phyloP scores from a whole-genome alignment of 306 rosid genomes.

The Abrus pulchellus region DNA sequence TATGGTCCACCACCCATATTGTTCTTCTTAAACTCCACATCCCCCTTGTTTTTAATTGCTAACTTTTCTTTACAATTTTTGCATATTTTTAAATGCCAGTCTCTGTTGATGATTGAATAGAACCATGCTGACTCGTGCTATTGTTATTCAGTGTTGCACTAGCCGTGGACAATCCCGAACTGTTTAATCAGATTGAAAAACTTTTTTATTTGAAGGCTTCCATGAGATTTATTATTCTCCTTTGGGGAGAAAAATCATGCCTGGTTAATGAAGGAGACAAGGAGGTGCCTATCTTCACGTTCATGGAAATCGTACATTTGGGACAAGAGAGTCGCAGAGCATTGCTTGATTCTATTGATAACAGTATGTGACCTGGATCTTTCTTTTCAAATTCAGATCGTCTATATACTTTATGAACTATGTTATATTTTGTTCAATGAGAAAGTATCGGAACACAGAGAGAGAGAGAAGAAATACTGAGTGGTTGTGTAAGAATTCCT shows the following conservation, averaged over 20 bases:
- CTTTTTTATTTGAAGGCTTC: constrained; percentile 65
- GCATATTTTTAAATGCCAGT: constrained; percentile 12
- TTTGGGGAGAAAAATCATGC: constrained; percentile 91
- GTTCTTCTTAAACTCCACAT: background rate
- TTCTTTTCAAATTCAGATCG: constrained; percentile 30
- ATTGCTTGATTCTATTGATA: constrained; percentile 56
- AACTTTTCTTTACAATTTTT: constrained; percentile 8
- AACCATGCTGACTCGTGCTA: constrained; percentile 34
- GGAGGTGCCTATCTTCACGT: constrained; percentile 65
- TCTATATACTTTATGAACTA: background rate
- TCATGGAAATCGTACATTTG: constrained; percentile 67
- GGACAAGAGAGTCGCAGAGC: constrained; percentile 73
- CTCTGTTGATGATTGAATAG: constrained; percentile 39
- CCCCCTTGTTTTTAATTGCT: constrained; percentile 1
- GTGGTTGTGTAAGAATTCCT: constrained; percentile 4
- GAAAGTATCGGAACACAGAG: background rate
- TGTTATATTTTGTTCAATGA: background rate
- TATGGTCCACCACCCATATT: background rate
- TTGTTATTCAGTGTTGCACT: constrained; percentile 78
- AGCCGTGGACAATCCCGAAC: constrained; percentile 81
- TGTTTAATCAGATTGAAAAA: constrained; percentile 76
- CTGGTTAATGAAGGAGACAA: constrained; percentile 56
- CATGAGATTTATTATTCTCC: constrained; percentile 78
- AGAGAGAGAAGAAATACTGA: background rate
- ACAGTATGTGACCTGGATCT: constrained; percentile 62